A percentile compares a stretch with the other conserved stretches of the same genome.
Evolutionary conservation across 257 asterid species (phyloP).

Genomic region (Penstemon barbatus): DNA sequence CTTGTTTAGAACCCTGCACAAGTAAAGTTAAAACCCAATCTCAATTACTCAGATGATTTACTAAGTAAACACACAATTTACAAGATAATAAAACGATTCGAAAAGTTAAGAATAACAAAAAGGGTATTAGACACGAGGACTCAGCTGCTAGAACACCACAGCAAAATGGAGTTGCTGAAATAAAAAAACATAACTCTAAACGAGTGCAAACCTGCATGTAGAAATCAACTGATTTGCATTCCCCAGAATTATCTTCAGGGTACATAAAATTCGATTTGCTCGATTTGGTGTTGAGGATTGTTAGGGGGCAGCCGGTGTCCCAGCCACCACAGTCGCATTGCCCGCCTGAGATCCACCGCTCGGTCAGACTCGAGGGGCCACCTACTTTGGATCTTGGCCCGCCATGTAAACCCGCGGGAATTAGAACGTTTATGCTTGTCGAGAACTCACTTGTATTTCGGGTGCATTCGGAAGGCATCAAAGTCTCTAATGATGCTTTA

Average conservation of each 20-base stretch:
- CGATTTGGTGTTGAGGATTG: constrained; percentile 47
- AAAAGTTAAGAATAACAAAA: too few species aligned
- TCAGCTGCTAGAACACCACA: too few species aligned
- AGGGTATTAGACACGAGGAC: too few species aligned
- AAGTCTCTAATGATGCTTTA: constrained; percentile 21
- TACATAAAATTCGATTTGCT: constrained; percentile 30
- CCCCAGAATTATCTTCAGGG: constrained; percentile 36
- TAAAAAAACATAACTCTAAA: too few species aligned
- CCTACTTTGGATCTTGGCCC: constrained; percentile 65
- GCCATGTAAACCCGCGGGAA: constrained; percentile 86
- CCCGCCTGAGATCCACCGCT: constrained; percentile 83
- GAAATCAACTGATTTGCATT: constrained; percentile 68
- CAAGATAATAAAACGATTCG: neutral
- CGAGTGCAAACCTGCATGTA: constrained; percentile 55
- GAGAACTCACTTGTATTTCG: constrained; percentile 56
- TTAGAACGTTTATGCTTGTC: constrained; percentile 54
- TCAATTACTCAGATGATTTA: constrained; percentile 7
- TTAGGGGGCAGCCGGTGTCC: constrained; percentile 86
- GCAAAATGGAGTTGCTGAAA: too few species aligned
- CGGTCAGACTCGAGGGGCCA: constrained; percentile 73
- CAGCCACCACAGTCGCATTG: constrained; percentile 95
- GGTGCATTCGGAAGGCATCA: constrained; percentile 32
- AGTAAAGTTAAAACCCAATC: neutral
- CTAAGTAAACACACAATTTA: neutral
- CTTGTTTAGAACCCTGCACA: constrained; percentile 73